Evolutionary conservation across 345 rosid genomes (phyloP).

Genomic region (Brassica carinata): DNA sequence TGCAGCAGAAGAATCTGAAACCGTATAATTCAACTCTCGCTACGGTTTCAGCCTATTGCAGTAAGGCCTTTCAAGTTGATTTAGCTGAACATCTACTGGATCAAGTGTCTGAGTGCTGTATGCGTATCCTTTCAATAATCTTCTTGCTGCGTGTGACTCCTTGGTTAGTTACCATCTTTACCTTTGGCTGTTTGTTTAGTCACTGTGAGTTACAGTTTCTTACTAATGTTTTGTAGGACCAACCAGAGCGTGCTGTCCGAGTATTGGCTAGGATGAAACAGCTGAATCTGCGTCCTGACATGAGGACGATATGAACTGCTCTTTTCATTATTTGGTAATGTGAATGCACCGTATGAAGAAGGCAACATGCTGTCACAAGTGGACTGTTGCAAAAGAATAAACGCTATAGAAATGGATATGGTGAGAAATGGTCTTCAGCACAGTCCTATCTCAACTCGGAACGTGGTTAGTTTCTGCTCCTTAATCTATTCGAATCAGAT

Average conservation of each 20-base stretch:
- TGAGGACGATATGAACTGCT: constrained; percentile 66
- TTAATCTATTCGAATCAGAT: constrained; percentile 1
- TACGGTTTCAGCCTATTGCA: constrained; percentile 60
- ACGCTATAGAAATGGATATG: constrained; percentile 77
- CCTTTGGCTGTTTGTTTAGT: not conserved
- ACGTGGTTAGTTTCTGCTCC: constrained; percentile 59
- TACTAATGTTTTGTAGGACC: constrained; percentile 53
- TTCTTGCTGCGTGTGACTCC: constrained; percentile 66
- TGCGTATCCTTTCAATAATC: constrained; percentile 60
- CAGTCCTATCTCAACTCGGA: constrained; percentile 55
- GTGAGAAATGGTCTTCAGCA: constrained; percentile 64
- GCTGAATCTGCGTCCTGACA: constrained; percentile 56
- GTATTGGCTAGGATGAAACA: constrained; percentile 73
- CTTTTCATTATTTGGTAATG: constrained; percentile 73
- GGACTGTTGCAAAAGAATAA: constrained; percentile 65
- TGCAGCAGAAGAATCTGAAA: constrained; percentile 68
- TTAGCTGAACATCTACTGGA: constrained; percentile 72
- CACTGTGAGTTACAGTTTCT: constrained; percentile 18
- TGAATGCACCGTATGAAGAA: constrained; percentile 73
- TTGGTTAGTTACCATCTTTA: constrained; percentile 50
- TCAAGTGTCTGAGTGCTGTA: constrained; percentile 50
- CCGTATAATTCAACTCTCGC: constrained; percentile 69
- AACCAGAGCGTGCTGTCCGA: constrained; percentile 74
- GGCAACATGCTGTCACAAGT: constrained; percentile 59
- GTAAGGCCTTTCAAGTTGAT: constrained; percentile 70